phyloP scores from a whole-genome alignment of 176 grass and related monocot species.

The Leersia perrieri region DNA sequence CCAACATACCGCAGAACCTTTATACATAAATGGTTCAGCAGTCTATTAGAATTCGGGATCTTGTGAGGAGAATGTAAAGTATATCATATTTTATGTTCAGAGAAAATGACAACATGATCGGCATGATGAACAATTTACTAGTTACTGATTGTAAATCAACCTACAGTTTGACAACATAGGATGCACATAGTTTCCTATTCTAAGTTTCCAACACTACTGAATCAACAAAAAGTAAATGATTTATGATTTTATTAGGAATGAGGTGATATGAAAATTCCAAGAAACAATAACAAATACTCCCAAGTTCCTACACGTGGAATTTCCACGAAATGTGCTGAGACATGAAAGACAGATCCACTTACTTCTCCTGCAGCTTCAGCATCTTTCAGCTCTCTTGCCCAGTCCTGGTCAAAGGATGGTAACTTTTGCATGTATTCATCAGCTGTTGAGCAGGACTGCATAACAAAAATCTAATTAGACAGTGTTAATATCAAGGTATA shows the following conservation, averaged over 20 bases:
- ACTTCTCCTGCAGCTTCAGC: constrained; percentile 66
- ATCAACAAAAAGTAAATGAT: not conserved
- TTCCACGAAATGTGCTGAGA: not conserved
- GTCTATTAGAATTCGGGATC: not conserved
- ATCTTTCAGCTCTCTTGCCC: constrained; percentile 49
- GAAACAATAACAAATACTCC: not conserved
- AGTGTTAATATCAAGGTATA: not conserved
- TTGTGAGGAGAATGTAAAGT: not conserved
- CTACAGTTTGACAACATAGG: not conserved
- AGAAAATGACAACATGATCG: not conserved
- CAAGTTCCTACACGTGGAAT: not conserved
- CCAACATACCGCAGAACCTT: constrained; percentile 62
- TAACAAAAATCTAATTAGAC: not conserved
- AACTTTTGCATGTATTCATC: constrained; percentile 79
- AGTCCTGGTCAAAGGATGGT: constrained; percentile 58
- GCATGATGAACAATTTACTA: not conserved
- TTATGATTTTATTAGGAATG: not conserved
- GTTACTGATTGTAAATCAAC: not conserved
- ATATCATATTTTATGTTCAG: not conserved
- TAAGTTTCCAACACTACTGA: not conserved
- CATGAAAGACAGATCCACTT: constrained; percentile 13
- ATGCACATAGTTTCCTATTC: not conserved
- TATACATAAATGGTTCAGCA: not conserved
- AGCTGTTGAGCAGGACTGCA: constrained; percentile 64
- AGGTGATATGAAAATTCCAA: not conserved